A percentile compares a stretch with the other conserved stretches of the same genome.
phyloP scores from a whole-genome alignment of 1,284 basidiomycete genomes.

The Anthracocystis setariae region DNA sequence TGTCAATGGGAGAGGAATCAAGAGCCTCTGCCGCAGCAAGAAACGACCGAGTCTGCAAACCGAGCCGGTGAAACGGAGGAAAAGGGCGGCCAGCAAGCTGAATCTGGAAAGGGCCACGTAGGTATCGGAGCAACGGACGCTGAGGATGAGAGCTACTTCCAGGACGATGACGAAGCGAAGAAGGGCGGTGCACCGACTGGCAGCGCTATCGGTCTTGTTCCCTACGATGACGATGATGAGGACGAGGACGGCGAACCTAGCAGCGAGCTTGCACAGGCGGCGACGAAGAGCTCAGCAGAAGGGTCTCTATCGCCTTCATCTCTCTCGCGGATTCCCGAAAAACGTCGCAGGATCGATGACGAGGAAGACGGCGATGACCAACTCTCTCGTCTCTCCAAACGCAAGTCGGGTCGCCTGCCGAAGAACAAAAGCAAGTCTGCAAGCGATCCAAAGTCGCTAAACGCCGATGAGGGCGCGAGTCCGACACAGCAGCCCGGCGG shows the following conservation, averaged over 20 bases:
- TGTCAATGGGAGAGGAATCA: constrained; percentile 89
- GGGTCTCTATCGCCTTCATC: constrained; percentile 63
- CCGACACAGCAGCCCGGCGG: constrained; percentile 25
- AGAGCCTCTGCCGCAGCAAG: constrained; percentile 69
- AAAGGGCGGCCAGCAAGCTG: constrained; percentile 30
- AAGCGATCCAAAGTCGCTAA: constrained; percentile 9
- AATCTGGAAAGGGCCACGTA: constrained; percentile 54
- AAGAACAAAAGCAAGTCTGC: constrained; percentile 26
- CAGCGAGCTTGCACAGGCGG: constrained; percentile 12
- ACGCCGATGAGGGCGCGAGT: constrained; percentile 10
- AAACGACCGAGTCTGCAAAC: constrained; percentile 8
- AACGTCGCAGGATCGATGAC: constrained; percentile 43
- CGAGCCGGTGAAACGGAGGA: constrained; percentile 14
- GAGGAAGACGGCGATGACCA: constrained; percentile 48
- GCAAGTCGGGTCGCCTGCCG: constrained; percentile 35
- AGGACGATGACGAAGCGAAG: constrained; percentile 77
- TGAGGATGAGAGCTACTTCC: constrained; percentile 87
- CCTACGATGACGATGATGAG: constrained; percentile 71
- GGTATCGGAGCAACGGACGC: constrained; percentile 73
- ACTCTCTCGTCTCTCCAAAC: constrained; percentile 43
- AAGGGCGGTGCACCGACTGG: constrained; percentile 67
- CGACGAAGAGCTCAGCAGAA: constrained; percentile 40
- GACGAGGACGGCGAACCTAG: constrained; percentile 2
- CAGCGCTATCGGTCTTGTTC: constrained; percentile 74
- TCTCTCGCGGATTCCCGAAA: constrained; percentile 74